phyloP scores from a whole-genome alignment of 179 eudicot species.

The Camellia oleifera region DNA sequence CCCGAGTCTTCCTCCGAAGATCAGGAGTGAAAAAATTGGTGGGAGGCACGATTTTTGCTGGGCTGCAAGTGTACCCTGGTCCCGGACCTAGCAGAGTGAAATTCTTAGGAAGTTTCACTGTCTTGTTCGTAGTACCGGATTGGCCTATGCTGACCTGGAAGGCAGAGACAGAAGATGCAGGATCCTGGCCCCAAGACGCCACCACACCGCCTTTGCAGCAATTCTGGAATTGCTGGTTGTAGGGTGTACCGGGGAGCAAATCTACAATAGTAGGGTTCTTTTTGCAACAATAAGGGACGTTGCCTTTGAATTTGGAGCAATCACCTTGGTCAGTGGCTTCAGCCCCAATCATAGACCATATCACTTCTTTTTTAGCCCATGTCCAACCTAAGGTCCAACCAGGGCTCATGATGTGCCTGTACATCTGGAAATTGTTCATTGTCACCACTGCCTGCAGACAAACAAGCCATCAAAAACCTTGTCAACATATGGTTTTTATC shows the following conservation, averaged over 20 bases:
- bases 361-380: constrained; percentile 69
- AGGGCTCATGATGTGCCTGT: constrained; percentile 53
- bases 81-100: constrained; percentile 66
- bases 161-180: constrained; percentile 41
- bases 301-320: constrained; percentile 59
- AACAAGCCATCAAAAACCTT: not conserved
- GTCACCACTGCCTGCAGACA: constrained; percentile 45
- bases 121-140: constrained; percentile 61
- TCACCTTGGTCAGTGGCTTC: constrained; percentile 63
- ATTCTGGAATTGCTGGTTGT: constrained; percentile 55
- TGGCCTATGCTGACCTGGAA: constrained; percentile 63
- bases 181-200: constrained; percentile 64
- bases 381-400: constrained; percentile 75
- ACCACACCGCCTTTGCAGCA: constrained; percentile 66
- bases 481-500: not conserved
- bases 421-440: constrained; percentile 63
- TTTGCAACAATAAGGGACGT: constrained; percentile 55
- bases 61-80: constrained; percentile 67
- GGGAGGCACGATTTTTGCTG: constrained; percentile 61
- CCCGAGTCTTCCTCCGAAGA: constrained; percentile 53
- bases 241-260: constrained; percentile 56
- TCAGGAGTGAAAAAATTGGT: constrained; percentile 49
- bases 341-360: constrained; percentile 56
- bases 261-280: constrained; percentile 56
- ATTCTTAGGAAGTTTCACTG: constrained; percentile 60